Base-by-base conservation (phyloP, 2,329 filamentous ascomycete genomes). In the Stachybotrys elegans region DNA sequence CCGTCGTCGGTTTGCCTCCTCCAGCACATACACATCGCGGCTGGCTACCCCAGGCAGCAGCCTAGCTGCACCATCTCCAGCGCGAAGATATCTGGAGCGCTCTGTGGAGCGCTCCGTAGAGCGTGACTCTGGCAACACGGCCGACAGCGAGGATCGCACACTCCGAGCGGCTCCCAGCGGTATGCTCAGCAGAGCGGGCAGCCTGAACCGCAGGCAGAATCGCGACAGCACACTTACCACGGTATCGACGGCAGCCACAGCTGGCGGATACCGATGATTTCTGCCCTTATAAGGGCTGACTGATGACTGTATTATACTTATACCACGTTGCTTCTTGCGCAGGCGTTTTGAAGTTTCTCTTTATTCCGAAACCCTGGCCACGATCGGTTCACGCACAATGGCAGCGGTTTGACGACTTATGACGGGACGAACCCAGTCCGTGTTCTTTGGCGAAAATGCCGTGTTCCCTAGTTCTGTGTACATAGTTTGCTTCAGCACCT, bases 1-100 rank as follows among this genome's bases (percentile, higher is more conserved):
- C 6, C 71, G 78, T 35, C 71, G 79, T 41, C 71, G 79, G 17
- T 63, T 80, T 40, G 68, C 69, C 14, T 68, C 74, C 7, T 72
- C 76, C 0, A 70, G 68, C 19, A 57, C 75, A 35, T 69, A 69
- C 25, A 53, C 56, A 45, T 72, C 73, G 41, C 70, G 76, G 21
- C 55, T 78, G 8, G 62, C 67, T 3, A 57, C 63, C 5, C 65
- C 71, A 3, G 52, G 60, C 3, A 61, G 64, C 14, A 62, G 70
- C 3, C 63, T 64, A 14, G 56, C 65, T 6, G 57, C 66, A 2
- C 60, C 68, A 6, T 57, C 64, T n/a, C n/a, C n/a, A n/a, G n/a
- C n/a, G n/a, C n/a, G n/a, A n/a, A n/a, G n/a, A n/a, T n/a, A n/a
- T n/a, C n/a, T n/a, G 14, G 68, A 76, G 23, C 70, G 73, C 27